Evolutionary conservation across 805 yeast species (phyloP), one percentile per base, ranked within the genome.

Genomic region (Yarrowia porcina): DNA sequence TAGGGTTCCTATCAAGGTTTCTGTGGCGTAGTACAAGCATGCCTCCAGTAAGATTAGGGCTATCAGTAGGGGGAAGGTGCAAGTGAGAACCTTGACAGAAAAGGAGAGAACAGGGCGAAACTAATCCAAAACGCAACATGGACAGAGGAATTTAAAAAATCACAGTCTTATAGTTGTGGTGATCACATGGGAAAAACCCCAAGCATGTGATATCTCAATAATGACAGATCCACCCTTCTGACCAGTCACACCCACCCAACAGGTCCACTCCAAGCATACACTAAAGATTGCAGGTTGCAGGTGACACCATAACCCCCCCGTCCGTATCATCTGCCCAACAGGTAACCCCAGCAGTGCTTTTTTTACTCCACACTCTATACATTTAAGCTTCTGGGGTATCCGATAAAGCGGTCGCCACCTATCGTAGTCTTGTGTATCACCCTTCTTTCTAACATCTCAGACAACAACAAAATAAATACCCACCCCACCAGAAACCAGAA

Each of bases 21-120:
- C 30, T 32, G 63, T 59, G 50, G 45, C 54, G 41, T 32, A 23
- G 64, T 27, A 18, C 63, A 63, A 42, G 65, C 49, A 20, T 33
- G 39, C 13, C 25, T 21, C 35, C 38, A 50, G 35, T 54, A 38
- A 18, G 47, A 36, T 30, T 44, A 33, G 18, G 45, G 30, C 13
- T 15, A 25, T 28, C 52, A 45, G 52, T 41, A 36, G 18, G 36
- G 45, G 28, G 41, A 32, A 25, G 41, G 35, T 60, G 47, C 64
- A 15, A 38, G 50, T 8, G 44, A 12, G 23, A 33, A 47, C 52
- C 23, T 41, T 45, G 35, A 32, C 38, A 38, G 42, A 18, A 27
- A 30, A 49, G 38, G 30, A 20, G 39, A 35, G 30, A n/a, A 23
- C 27, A 11, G n/a, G 21, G 41, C 32, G 4, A 33, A 33, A 23